phyloP scores from a whole-genome alignment of 305 asterid species.

The Solanum hybrid region DNA sequence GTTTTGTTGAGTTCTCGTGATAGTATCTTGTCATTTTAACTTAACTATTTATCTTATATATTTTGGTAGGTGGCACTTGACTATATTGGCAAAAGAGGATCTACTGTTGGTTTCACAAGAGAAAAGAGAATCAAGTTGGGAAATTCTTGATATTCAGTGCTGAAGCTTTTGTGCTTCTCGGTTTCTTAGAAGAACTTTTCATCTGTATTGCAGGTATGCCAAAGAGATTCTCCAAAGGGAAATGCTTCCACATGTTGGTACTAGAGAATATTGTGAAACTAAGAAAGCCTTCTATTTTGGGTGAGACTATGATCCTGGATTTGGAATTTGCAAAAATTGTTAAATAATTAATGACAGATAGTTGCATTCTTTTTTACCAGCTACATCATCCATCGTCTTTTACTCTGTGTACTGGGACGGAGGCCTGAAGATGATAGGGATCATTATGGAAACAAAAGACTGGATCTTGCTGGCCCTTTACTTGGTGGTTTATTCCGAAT shows the following conservation, averaged over 20 bases:
- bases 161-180: background rate
- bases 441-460: constrained; percentile 23
- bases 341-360: background rate
- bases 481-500: constrained; percentile 26
- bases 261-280: constrained; percentile 20
- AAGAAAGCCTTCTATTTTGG: constrained; percentile 24
- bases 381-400: constrained; percentile 23
- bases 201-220: constrained; percentile 16
- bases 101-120: constrained; percentile 19
- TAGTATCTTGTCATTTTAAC: background rate
- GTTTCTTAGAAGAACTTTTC: background rate
- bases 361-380: background rate
- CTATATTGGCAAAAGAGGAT: constrained; percentile 26
- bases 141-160: background rate
- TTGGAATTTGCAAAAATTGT: background rate
- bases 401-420: constrained; percentile 17
- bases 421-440: constrained; percentile 28
- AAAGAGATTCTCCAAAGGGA: constrained; percentile 24
- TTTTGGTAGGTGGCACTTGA: constrained; percentile 23
- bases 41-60: background rate
- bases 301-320: constrained; percentile 4
- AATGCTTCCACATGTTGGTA: constrained; percentile 29
- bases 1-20: background rate
- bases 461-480: constrained; percentile 27
- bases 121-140: constrained; percentile 22